These are phyloP conservation scores for Candida ovalis DNA, from an alignment of 805 yeast genomes.

Conservation along the genomic window DNA sequence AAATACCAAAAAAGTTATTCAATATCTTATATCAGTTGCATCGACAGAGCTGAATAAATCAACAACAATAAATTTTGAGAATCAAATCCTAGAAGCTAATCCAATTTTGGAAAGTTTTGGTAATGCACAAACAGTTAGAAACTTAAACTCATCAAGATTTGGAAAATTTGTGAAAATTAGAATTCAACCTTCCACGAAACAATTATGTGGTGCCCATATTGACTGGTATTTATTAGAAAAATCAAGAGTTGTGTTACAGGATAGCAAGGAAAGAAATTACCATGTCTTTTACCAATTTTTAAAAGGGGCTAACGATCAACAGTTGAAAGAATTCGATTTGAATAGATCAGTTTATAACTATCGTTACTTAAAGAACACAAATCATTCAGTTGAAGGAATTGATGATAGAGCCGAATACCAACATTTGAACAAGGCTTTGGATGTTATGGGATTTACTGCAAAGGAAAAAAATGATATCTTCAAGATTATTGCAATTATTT, in stretches of 20 bases:
- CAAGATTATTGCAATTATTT: constrained; percentile 64
- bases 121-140: constrained; percentile 91
- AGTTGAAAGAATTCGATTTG: constrained; percentile 46
- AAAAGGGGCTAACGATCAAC: constrained; percentile 53
- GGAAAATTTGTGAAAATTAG: constrained; percentile 93
- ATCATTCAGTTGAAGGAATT: constrained; percentile 60
- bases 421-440: constrained; percentile 60
- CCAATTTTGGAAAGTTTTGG: constrained; percentile 97
- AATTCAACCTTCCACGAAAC: constrained; percentile 53
- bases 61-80: constrained; percentile 55
- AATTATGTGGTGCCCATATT: constrained; percentile 82
- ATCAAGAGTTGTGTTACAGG: constrained; percentile 83
- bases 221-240: constrained; percentile 94
- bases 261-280: constrained; percentile 77
- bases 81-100: constrained; percentile 85
- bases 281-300: constrained; percentile 90
- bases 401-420: constrained; percentile 72
- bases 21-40: constrained; percentile 80
- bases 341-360: constrained; percentile 39
- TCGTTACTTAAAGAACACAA: constrained; percentile 55
- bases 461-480: constrained; percentile 57
- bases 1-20: constrained; percentile 91
- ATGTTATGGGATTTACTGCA: constrained; percentile 63
- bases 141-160: constrained; percentile 92
- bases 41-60: constrained; percentile 21